Percentiles rank a stretch among this genome's conserved stretches.
These are phyloP conservation scores for Fomitopsis palustris DNA, from an alignment of 1,284 basidiomycete species.

Conservation along the genomic window DNA sequence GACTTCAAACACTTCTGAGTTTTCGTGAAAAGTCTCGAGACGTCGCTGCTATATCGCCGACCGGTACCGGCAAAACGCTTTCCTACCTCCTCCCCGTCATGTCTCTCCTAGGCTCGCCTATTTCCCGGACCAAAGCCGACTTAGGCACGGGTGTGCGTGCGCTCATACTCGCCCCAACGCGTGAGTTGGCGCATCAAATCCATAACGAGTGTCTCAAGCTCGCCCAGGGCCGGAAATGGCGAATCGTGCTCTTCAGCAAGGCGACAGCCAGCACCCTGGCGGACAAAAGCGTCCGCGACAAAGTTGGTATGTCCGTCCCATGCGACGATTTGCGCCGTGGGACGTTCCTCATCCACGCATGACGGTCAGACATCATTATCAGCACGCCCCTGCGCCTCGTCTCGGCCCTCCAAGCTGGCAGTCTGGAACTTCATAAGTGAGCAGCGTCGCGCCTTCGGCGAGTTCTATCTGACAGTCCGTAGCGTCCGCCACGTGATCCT, in stretches of 20 bases:
- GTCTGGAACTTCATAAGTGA: constrained; percentile 71
- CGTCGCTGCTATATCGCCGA: constrained; percentile 89
- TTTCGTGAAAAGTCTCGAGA: constrained; percentile 57
- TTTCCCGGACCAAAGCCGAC: constrained; percentile 44
- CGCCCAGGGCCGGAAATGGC: constrained; percentile 82
- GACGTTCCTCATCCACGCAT: neutral
- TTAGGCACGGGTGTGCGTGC: constrained; percentile 58
- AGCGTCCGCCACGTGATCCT: constrained; percentile 84
- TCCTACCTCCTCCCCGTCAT: constrained; percentile 86
- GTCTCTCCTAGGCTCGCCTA: constrained; percentile 60
- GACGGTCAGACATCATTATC: constrained; percentile 66
- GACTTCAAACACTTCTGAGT: neutral
- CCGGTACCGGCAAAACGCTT: constrained; percentile 92
- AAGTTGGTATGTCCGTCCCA: constrained; percentile 56
- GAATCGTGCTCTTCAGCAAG: constrained; percentile 80
- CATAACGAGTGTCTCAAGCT: constrained; percentile 88
- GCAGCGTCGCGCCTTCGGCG: constrained; percentile 21
- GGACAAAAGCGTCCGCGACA: constrained; percentile 65
- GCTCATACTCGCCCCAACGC: constrained; percentile 57
- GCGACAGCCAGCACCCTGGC: constrained; percentile 74
- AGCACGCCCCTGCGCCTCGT: constrained; percentile 81
- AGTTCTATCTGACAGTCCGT: neutral
- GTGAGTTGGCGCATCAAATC: constrained; percentile 97
- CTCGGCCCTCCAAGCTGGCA: constrained; percentile 65
- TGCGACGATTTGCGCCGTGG: neutral